Base-by-base conservation (phyloP, 352 stramenopile genomes). In the Phytophthora ramorum region DNA sequence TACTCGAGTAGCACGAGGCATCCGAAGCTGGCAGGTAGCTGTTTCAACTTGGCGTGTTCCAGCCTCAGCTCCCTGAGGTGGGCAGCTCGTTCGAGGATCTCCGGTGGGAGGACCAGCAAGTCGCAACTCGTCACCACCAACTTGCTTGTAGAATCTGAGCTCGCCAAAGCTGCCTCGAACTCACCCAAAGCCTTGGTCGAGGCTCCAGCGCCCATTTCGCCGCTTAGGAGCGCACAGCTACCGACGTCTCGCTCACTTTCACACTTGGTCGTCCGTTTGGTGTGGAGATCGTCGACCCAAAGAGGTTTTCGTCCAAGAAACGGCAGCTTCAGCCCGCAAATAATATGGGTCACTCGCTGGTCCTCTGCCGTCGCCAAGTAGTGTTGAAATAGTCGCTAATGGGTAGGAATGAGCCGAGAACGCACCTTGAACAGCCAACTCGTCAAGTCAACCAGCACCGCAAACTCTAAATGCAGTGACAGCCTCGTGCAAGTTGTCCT, bases 21-120 rank as follows among this genome's bases (percentile, higher is more conserved):
- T 7, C 81, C 81, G 44, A 90, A 87, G 50, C 81, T 90, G 12
- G 78, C 49, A 2, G 81, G 81, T 2, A 87, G 53, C 13, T 71
- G 51, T 10, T 63, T 57, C 13, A 90, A 55, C 5, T 69, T 59
- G 12, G 65, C 73, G 22, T 66, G 60, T 26, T 58, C 71, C 19
- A 90, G 63, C 9, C 62, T 60, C 14, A 90, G 64, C 47, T 87
- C 80, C 4, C 60, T 60, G 20, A 89, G 48, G 37, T 89, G 81
- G 1, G 65, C 63, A 16, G 78, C 74, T 30, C 79, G 72, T 19
- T 73, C 73, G 40, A 89, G 66, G 14, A 60, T 59, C 5, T 64
- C 68, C 0, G 78, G 81, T 16, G 81, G 76, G n/a, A 89, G 75
- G 48, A 73, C 62, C 6, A 81, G 28, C 46, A 89, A 30, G 44